A percentile compares a stretch with the other conserved stretches of the same genome.
Conservation (phyloP, 257 asterid genomes). For the Nicotiana otophora region DNA sequence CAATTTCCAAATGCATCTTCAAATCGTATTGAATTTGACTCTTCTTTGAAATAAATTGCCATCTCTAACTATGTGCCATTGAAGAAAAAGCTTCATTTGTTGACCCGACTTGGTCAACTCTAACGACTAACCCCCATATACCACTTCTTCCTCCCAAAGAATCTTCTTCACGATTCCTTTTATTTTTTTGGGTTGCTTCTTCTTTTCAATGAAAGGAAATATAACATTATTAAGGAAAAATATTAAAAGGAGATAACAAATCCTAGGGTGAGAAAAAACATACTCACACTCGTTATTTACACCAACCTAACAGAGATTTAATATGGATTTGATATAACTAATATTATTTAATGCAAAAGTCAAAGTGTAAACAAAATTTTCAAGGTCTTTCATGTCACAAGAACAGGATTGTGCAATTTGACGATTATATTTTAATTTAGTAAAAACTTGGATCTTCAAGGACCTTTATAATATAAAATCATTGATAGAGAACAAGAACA, state of each 20-base stretch:
- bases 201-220: not conserved
- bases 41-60: not conserved
- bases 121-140: too few relatives aligned
- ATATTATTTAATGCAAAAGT: too few relatives aligned
- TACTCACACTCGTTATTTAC: not conserved
- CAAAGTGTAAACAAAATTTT: not conserved
- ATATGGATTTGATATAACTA: not conserved
- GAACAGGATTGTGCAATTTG: not conserved
- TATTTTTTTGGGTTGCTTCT: not conserved
- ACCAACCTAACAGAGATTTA: not conserved
- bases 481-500: not conserved
- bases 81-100: not conserved
- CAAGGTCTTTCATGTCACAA: not conserved
- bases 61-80: too few relatives aligned
- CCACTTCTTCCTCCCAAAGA: not conserved
- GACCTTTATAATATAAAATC: not conserved
- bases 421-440: not conserved
- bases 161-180: not conserved
- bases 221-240: not conserved
- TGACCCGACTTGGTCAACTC: slow-evolving; percentile 10
- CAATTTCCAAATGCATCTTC: not conserved
- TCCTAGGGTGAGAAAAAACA: not conserved
- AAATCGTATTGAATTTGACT: not conserved
- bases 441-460: not conserved
- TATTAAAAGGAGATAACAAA: too few relatives aligned